These are phyloP conservation scores for Russula dissimulans DNA, from an alignment of 768 basidiomycete genomes.

Conservation along the genomic window DNA sequence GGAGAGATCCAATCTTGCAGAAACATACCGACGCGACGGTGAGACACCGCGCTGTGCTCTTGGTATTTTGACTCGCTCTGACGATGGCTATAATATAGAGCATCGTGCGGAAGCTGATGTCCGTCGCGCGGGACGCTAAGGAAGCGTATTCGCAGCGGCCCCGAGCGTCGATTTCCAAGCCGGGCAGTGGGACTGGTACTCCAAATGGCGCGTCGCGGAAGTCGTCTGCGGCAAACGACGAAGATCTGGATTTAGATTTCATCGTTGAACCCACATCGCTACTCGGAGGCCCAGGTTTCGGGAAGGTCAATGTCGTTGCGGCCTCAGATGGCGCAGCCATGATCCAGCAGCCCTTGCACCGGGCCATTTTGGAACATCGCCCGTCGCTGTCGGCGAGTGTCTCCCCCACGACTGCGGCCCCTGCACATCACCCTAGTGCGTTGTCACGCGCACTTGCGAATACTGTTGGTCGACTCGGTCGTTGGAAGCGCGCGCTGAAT, in stretches of 20 bases:
- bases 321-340: conserved; percentile 24
- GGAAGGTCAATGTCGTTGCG: conserved; percentile 10
- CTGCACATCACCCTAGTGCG: conserved; percentile 45
- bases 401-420: conserved; percentile 37
- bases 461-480: conserved; percentile 73
- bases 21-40: conserved; percentile 65
- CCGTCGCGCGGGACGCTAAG: conserved; percentile 76
- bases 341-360: conserved; percentile 52
- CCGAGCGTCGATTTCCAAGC: conserved; percentile 29
- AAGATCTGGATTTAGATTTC: conserved; percentile 75
- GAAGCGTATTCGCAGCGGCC: conserved; percentile 37
- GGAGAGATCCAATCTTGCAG: conserved; percentile 60
- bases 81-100: conserved; percentile 35
- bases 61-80: conserved; percentile 2
- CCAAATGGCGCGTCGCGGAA: conserved; percentile 23
- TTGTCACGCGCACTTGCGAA: conserved; percentile 70
- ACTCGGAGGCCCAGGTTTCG: conserved; percentile 6
- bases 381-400: conserved; percentile 29
- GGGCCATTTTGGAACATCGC: conserved; percentile 41
- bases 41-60: conserved; percentile 25
- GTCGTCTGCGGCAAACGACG: conserved; percentile 41
- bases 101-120: conserved; percentile 74
- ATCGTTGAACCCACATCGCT: conserved; percentile 38
- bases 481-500: conserved; percentile 74
- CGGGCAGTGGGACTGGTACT: conserved; percentile 15